Evolutionary conservation across 306 rosid genomes (phyloP).

Genomic region (Rosa persica): DNA sequence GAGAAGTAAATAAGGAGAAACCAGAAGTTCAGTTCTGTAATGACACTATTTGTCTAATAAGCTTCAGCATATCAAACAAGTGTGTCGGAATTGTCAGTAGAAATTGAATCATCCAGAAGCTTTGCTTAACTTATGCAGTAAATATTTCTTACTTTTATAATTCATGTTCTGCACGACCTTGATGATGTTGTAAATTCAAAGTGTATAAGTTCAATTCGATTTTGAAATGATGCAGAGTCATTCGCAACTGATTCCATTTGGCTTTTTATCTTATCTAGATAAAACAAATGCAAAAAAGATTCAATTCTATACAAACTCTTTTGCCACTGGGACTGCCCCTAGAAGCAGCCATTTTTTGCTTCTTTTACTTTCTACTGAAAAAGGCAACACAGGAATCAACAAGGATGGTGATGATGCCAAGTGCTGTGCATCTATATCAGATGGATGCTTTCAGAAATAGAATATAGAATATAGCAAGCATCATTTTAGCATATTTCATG

Average conservation of each 20-base stretch:
- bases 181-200: not conserved
- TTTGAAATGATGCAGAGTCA: not conserved
- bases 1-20: constrained; percentile 24
- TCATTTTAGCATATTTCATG: not conserved
- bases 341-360: not conserved
- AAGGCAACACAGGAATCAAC: not conserved
- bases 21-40: constrained; percentile 28
- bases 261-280: not conserved
- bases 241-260: not conserved
- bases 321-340: not conserved
- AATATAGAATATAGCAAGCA: not conserved
- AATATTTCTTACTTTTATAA: constrained; percentile 9
- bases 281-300: not conserved
- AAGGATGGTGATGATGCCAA: not conserved
- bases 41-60: constrained; percentile 22
- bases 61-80: not conserved
- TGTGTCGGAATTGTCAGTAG: not conserved
- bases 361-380: not conserved
- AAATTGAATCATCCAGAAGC: constrained; percentile 18
- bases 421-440: not conserved
- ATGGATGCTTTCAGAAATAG: not conserved
- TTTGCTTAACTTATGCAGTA: constrained; percentile 16
- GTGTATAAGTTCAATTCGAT: no score
- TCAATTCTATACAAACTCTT: not conserved
- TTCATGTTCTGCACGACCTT: not conserved